Base-by-base conservation (phyloP, 2,329 filamentous ascomycete species). In the Rosellinia necatrix region DNA sequence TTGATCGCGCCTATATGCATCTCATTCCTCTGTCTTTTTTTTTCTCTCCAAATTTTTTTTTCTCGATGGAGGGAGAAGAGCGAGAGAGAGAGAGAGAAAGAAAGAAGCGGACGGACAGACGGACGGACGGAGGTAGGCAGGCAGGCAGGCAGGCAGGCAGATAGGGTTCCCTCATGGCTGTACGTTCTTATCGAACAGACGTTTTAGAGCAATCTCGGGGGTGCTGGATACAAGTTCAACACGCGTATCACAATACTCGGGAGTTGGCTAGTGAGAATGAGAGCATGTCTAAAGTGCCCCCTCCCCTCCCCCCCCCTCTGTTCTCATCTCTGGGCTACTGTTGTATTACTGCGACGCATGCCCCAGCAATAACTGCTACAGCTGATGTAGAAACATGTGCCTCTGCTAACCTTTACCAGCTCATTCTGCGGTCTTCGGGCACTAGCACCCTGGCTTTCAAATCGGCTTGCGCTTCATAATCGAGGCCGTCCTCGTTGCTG, bases 381-480 rank as follows among this genome's bases (percentile, higher is more conserved):
- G n/a, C n/a, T n/a, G n/a, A n/a, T n/a, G n/a, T n/a, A 52, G 12
- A 21, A 24, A 21, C 19, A 27, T 3, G 12, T 30, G 32, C 25
- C 17, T 24, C n/a, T 17, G 41, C 57, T 60, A 51, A 60, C 46
- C 17, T 17, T 48, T 10, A 30, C 21, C 35, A 60, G 57, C 51
- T 48, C 19, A 52, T 49, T 48, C 53, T 57, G 25, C 44, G 40
- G 49, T 43, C 57, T 60, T 57, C 34, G 53, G 46, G 57, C 49
- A 49, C 46, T 32, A 30, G 21, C 29, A 38, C 43, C 35, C 6
- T 30, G 41, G 3, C 29, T 48, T 30, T 13, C 25, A 29, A 12
- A 34, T 48, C 21, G 24, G 13, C 34, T 29, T 47, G 15, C 53
- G 6, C 48, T 43, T 30, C 25, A 13, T 37, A 15, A 40, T 47